phyloP scores from a whole-genome alignment of 139 green algal genomes.

The Penium margaritaceum region DNA sequence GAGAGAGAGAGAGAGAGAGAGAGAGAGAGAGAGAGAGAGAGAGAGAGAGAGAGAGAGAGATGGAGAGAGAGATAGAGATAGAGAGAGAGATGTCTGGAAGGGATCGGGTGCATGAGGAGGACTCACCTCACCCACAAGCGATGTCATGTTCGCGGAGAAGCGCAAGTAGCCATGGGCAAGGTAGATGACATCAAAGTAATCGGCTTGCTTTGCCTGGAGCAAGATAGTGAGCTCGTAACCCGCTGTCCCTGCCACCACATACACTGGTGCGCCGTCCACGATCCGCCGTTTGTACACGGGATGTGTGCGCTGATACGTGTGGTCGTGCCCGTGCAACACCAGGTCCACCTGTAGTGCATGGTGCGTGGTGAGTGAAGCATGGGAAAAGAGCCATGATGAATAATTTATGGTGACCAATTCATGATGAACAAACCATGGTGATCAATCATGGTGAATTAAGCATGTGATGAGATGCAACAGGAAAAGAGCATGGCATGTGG shows the following conservation, averaged over 20 bases:
- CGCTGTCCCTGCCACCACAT: constrained; percentile 21
- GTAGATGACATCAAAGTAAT: constrained; percentile 21
- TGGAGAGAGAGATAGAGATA: not conserved
- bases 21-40: no score
- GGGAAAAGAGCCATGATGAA: no score
- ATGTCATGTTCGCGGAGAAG: constrained; percentile 10
- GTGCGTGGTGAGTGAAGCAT: no score
- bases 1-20: no score
- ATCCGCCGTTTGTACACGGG: constrained; percentile 49
- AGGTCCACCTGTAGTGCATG: constrained; percentile 57
- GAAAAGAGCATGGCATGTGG: no score
- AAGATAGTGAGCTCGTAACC: constrained; percentile 23
- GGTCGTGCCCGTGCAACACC: constrained; percentile 62
- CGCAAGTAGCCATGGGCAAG: constrained; percentile 17
- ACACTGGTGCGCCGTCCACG: constrained; percentile 25
- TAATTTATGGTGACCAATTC: no score
- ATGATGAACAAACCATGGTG: no score
- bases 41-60: no score
- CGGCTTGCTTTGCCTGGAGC: not conserved
- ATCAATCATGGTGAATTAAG: no score
- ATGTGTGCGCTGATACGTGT: constrained; percentile 66
- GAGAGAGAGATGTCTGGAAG: not conserved
- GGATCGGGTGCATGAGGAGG: not conserved
- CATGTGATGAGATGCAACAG: no score
- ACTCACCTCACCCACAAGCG: not conserved